Evolutionary conservation across 1,284 basidiomycete genomes (phyloP).

Genomic region (Papiliotrema laurentii): DNA sequence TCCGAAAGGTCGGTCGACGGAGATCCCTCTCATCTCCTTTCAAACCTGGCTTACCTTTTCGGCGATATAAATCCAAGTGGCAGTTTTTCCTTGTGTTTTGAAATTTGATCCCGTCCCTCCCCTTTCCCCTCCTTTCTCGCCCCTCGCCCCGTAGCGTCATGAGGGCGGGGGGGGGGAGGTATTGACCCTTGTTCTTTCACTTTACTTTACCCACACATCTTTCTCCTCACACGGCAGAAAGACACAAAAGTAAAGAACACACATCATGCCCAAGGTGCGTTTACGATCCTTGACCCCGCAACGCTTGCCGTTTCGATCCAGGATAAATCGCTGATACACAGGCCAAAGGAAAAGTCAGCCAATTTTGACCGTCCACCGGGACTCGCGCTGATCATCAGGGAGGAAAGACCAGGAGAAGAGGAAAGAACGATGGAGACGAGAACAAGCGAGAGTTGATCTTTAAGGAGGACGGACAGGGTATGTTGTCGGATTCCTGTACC

Average conservation of each 20-base stretch:
- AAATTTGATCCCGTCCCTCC: too few relatives aligned
- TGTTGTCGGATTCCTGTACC: constrained; percentile 15
- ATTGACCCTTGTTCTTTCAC: neutral
- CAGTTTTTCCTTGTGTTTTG: too few relatives aligned
- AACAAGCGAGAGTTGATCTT: constrained; percentile 99
- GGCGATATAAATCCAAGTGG: too few relatives aligned
- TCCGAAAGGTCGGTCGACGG: too few relatives aligned
- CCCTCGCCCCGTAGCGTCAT: too few relatives aligned
- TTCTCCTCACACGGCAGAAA: neutral
- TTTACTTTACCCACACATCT: neutral
- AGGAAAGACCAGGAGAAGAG: constrained; percentile 97
- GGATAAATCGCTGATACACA: constrained; percentile 5
- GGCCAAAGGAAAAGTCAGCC: constrained; percentile 44
- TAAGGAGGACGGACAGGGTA: constrained; percentile 92
- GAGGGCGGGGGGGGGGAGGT: too few relatives aligned
- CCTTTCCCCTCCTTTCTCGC: too few relatives aligned
- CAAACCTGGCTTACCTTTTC: too few relatives aligned
- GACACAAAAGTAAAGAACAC: neutral
- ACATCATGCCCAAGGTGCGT: constrained; percentile 42
- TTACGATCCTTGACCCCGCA: neutral
- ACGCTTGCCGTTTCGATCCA: too few relatives aligned
- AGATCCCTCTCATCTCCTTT: too few relatives aligned
- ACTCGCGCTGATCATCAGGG: constrained; percentile 56
- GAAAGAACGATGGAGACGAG: constrained; percentile 99
- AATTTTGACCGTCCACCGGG: neutral